Conservation (phyloP, 208 protist genomes). For the Trypanosoma avium region DNA sequence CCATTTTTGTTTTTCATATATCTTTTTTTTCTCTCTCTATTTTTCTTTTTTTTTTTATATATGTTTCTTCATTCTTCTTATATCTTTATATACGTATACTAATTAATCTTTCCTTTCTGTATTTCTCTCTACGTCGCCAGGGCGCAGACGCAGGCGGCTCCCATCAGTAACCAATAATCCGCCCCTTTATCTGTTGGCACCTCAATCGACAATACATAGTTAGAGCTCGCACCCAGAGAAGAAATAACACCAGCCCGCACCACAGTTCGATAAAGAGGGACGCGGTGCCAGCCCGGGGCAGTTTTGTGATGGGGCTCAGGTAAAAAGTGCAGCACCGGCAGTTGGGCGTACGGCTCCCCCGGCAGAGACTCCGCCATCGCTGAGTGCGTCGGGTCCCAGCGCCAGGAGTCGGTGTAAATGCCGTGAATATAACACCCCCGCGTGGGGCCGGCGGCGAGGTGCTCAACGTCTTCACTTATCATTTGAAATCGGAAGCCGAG, state of each 20-base stretch:
- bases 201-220: slow-evolving; percentile 93
- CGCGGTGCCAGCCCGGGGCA: slow-evolving; percentile 59
- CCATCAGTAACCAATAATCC: slow-evolving; percentile 92
- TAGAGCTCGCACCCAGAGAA: slow-evolving; percentile 95
- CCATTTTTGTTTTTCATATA: no score
- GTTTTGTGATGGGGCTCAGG: slow-evolving; percentile 91
- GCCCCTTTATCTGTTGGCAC: slow-evolving; percentile 74
- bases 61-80: no score
- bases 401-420: slow-evolving; percentile 96
- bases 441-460: slow-evolving; percentile 56
- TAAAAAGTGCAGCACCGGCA: slow-evolving; percentile 95
- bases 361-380: slow-evolving; percentile 90
- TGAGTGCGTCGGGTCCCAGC: slow-evolving; percentile 82
- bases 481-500: slow-evolving; percentile 94
- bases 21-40: no score
- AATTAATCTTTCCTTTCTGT: background rate
- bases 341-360: slow-evolving; percentile 81
- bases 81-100: no score
- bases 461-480: slow-evolving; percentile 45
- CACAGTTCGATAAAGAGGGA: slow-evolving; percentile 96
- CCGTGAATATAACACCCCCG: slow-evolving; percentile 97
- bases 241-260: slow-evolving; percentile 93
- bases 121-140: slow-evolving; percentile 44
- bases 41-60: no score
- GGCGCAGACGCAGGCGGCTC: slow-evolving; percentile 87